These are phyloP conservation scores for Aristolochia contorta DNA, from an alignment of 164 flowering plant genomes.

Conservation along the genomic window DNA sequence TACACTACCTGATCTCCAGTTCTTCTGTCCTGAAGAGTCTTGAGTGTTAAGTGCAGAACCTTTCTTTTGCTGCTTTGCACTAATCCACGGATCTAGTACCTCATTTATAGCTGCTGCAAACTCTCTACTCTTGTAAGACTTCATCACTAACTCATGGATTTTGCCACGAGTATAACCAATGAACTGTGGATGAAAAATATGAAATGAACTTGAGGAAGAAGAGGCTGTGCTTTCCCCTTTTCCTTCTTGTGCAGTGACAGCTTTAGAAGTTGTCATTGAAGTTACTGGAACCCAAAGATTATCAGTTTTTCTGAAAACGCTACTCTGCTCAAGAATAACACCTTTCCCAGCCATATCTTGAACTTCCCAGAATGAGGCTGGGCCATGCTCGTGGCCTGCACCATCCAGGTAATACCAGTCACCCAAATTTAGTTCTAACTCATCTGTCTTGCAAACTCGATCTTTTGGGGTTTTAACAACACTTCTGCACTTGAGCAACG, in stretches of 20 bases:
- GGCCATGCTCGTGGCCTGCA: conserved; percentile 85
- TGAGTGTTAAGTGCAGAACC: conserved; percentile 8
- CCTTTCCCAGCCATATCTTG: conserved; percentile 62
- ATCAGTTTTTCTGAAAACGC: conserved; percentile 80
- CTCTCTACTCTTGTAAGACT: conserved; percentile 84
- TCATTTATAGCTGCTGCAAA: conserved; percentile 92
- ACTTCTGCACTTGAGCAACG: conserved; percentile 22
- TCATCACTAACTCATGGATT: conserved; percentile 96
- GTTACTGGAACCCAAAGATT: conserved; percentile 81
- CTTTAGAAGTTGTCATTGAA: conserved; percentile 23
- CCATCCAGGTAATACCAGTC: conserved; percentile 96
- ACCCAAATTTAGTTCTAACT: conserved; percentile 74
- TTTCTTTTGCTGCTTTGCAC: conserved; percentile 67
- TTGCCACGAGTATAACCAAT: conserved; percentile 83
- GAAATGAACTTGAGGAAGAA: conserved; percentile 32
- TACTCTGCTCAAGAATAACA: conserved; percentile 45
- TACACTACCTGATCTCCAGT: conserved; percentile 37
- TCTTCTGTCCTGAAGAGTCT: conserved; percentile 10
- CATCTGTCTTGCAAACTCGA: conserved; percentile 51
- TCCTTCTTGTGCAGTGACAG: conserved; percentile 16
- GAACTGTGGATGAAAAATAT: conserved; percentile 77
- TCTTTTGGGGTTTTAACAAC: conserved; percentile 51
- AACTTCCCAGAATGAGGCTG: conserved; percentile 52
- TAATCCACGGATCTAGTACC: conserved; percentile 92
- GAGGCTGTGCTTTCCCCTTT: conserved; percentile 12